Evolutionary conservation across 2,329 filamentous ascomycete species (phyloP).

Genomic region (Penicillium decumbens): DNA sequence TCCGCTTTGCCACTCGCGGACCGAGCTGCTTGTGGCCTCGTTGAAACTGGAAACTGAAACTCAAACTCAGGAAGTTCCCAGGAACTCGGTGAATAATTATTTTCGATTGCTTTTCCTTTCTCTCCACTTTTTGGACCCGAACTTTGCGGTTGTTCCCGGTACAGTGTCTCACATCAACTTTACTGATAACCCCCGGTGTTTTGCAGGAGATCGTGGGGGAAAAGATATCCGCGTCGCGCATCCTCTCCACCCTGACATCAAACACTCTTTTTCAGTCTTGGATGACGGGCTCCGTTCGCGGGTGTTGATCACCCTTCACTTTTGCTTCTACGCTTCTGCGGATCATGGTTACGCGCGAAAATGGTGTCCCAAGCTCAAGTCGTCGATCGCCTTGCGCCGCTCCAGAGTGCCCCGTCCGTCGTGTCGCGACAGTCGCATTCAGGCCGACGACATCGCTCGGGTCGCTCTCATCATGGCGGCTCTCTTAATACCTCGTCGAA

Average conservation of each 20-base stretch:
- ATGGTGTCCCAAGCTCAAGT: conserved; percentile 45
- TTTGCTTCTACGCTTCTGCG: background rate
- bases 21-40: conserved; percentile 13
- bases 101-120: background rate
- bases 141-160: background rate
- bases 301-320: conserved; percentile 15
- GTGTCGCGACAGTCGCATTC: conserved; percentile 58
- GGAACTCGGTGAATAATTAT: background rate
- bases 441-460: conserved; percentile 66
- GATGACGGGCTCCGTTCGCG: conserved; percentile 12
- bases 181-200: background rate
- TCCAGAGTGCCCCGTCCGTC: conserved; percentile 59
- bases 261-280: background rate
- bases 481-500: conserved; percentile 68
- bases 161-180: background rate
- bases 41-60: background rate
- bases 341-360: conserved; percentile 14
- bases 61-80: background rate
- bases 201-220: background rate
- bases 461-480: conserved; percentile 74
- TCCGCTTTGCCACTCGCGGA: conserved; percentile 8
- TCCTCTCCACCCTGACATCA: background rate
- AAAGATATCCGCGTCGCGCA: background rate
- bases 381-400: conserved; percentile 52
- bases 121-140: background rate